Evolutionary conservation across 1,139 yeast genomes (phyloP).

Genomic region (Taphrina sp.): DNA sequence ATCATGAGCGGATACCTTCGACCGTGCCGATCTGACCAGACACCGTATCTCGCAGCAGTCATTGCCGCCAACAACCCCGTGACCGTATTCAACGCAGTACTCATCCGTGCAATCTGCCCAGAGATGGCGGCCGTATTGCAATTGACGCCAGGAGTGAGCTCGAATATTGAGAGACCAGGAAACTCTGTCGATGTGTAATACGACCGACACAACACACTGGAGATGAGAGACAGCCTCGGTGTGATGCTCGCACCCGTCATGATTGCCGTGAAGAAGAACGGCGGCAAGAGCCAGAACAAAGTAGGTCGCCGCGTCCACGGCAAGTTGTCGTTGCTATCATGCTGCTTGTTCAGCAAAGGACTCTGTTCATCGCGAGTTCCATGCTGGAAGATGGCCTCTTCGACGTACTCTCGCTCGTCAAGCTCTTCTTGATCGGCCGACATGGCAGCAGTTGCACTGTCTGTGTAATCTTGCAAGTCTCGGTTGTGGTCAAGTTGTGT

Average conservation of each 20-base stretch:
- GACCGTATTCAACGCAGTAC: constrained; percentile 34
- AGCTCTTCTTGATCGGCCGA: constrained; percentile 8
- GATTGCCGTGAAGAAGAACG: constrained; percentile 35
- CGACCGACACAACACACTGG: constrained; percentile 35
- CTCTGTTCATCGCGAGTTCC: not conserved
- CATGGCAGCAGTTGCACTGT: not conserved
- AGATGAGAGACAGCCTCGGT: constrained; percentile 36
- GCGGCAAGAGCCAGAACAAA: constrained; percentile 35
- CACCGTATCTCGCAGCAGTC: constrained; percentile 36
- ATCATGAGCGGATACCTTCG: constrained; percentile 36
- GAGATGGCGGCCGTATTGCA: constrained; percentile 38
- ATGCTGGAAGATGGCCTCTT: not conserved
- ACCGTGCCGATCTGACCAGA: constrained; percentile 38
- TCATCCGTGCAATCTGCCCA: constrained; percentile 34
- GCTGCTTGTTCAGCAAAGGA: constrained; percentile 1
- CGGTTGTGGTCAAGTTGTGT: too few species aligned
- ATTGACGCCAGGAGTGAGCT: constrained; percentile 3
- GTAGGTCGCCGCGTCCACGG: constrained; percentile 22
- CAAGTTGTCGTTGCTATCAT: constrained; percentile 10
- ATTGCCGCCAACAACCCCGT: constrained; percentile 35
- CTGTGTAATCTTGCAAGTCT: too few species aligned
- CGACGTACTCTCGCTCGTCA: constrained; percentile 8
- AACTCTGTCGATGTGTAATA: constrained; percentile 11
- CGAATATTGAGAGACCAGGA: not conserved
- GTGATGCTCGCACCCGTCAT: constrained; percentile 37